Evolutionary conservation across 2,329 filamentous ascomycete species (phyloP).

Genomic region (Lasiodiplodia hormozganensis): DNA sequence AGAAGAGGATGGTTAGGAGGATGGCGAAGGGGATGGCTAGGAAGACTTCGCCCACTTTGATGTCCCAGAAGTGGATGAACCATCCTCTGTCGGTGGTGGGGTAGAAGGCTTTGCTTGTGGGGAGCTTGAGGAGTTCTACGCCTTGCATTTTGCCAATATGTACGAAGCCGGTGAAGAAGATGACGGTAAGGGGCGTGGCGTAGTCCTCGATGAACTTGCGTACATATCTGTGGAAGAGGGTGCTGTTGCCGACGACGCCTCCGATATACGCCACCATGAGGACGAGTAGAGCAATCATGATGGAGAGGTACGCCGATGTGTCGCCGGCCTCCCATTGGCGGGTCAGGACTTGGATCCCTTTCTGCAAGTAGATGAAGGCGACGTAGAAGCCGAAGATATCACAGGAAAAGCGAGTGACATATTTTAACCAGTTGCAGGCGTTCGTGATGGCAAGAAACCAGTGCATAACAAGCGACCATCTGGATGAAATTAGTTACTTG

Average conservation of each 20-base stretch:
- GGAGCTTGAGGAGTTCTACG: constrained; percentile 73
- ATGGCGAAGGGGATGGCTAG: constrained; percentile 86
- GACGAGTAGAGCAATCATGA: constrained; percentile 78
- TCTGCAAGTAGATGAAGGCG: constrained; percentile 89
- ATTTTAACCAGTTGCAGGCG: constrained; percentile 85
- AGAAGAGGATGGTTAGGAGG: constrained; percentile 83
- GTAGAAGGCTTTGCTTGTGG: constrained; percentile 78
- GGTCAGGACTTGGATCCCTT: constrained; percentile 84
- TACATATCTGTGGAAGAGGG: constrained; percentile 75
- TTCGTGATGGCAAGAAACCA: constrained; percentile 85
- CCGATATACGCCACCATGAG: constrained; percentile 78
- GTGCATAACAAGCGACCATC: constrained; percentile 84
- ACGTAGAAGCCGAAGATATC: constrained; percentile 96
- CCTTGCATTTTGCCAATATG: constrained; percentile 83
- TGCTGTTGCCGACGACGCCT: constrained; percentile 68
- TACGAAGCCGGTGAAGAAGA: constrained; percentile 91
- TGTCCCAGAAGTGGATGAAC: constrained; percentile 84
- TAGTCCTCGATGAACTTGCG: constrained; percentile 90
- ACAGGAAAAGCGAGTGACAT: constrained; percentile 89
- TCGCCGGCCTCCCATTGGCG: constrained; percentile 71
- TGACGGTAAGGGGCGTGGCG: constrained; percentile 69
- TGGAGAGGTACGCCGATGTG: constrained; percentile 75
- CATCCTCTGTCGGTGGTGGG: constrained; percentile 77
- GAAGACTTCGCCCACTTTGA: constrained; percentile 76
- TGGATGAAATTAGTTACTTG: constrained; percentile 40